phyloP scores from a whole-genome alignment of 2,329 filamentous ascomycete genomes.

The Ramularia collo-cygni region DNA sequence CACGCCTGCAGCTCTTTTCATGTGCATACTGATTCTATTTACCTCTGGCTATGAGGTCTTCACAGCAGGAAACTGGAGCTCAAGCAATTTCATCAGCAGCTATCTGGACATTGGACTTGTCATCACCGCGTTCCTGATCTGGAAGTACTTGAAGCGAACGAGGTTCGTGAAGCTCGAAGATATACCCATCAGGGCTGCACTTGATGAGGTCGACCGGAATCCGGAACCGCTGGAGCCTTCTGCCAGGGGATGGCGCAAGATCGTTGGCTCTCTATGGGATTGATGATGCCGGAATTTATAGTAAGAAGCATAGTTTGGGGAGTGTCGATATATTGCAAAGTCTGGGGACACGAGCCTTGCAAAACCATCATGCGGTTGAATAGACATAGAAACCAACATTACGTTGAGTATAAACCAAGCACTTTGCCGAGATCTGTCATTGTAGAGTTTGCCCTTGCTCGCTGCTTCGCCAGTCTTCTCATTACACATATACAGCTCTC shows the following conservation, averaged over 20 bases:
- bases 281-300: too few relatives aligned
- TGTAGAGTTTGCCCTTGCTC: too few relatives aligned
- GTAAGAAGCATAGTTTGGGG: too few relatives aligned
- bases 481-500: too few relatives aligned
- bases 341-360: too few relatives aligned
- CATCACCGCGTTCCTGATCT: slow-evolving; percentile 17
- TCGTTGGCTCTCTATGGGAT: slow-evolving; percentile 20
- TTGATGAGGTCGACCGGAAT: slow-evolving; percentile 18
- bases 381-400: too few relatives aligned
- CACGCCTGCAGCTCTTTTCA: slow-evolving; percentile 27
- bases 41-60: slow-evolving; percentile 26
- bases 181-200: slow-evolving; percentile 19
- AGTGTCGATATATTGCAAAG: too few relatives aligned
- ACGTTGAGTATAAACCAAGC: too few relatives aligned
- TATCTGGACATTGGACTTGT: slow-evolving; percentile 28
- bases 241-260: slow-evolving; percentile 16
- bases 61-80: slow-evolving; percentile 23
- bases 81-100: slow-evolving; percentile 29
- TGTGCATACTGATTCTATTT: slow-evolving; percentile 25
- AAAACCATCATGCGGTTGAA: too few relatives aligned
- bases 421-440: too few relatives aligned
- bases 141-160: slow-evolving; percentile 23
- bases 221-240: slow-evolving; percentile 15
- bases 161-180: slow-evolving; percentile 20
- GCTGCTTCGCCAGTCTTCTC: too few relatives aligned